Percentiles rank a stretch among this genome's conserved stretches.
Conservation (phyloP, 2,329 filamentous ascomycete genomes). For the Verticillium zaregamsianum region DNA sequence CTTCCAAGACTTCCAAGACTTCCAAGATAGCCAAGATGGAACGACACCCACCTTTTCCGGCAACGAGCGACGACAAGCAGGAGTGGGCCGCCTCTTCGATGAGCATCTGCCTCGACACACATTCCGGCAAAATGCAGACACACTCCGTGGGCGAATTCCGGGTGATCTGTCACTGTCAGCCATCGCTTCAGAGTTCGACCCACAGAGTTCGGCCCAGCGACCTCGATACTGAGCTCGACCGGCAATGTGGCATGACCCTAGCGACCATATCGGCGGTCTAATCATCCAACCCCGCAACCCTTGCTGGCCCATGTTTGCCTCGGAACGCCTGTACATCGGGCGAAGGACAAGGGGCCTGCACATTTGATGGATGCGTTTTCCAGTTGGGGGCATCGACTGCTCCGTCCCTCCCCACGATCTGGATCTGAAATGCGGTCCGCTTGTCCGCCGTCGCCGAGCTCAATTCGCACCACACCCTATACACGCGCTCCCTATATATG, state of each 20-base stretch:
- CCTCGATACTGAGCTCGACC: background rate
- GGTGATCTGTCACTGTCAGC: background rate
- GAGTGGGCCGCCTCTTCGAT: background rate
- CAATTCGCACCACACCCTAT: background rate
- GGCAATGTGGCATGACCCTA: background rate
- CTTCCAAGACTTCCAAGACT: background rate
- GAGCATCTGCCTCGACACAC: background rate
- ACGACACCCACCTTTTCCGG: background rate
- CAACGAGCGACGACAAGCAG: background rate
- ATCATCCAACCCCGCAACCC: background rate
- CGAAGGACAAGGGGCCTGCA: background rate
- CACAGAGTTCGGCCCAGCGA: background rate
- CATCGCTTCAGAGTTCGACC: background rate
- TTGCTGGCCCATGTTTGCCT: background rate
- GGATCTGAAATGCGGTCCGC: conserved; percentile 2
- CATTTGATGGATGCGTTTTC: conserved; percentile 1
- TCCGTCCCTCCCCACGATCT: background rate
- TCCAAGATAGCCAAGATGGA: background rate
- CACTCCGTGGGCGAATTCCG: background rate
- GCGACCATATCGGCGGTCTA: no score
- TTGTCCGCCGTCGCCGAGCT: conserved; percentile 1
- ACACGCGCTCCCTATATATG: background rate
- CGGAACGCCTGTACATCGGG: background rate
- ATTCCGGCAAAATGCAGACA: conserved; percentile 1
- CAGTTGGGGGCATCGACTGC: background rate